Evolutionary conservation across 768 basidiomycete genomes (phyloP), one percentile per base, ranked within the genome.

Genomic region (Pleurotus sapidus): DNA sequence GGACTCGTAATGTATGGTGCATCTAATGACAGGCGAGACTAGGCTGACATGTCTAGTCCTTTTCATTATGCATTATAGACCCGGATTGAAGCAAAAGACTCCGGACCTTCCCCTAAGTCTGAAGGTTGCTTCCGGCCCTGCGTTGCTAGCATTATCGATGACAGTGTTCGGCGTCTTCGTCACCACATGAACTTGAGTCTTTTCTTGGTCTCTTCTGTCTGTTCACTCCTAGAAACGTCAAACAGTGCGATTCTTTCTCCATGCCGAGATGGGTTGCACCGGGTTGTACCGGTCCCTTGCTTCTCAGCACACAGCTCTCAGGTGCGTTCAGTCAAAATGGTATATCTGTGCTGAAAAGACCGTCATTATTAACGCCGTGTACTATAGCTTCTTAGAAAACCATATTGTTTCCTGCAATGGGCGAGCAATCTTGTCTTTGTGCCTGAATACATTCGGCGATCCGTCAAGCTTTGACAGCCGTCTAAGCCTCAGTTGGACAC

Each of bases 1-100:
- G 87, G 61, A 88, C 86, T 20, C 70, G 30, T 94, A 24, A 76
- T 85, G 23, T 86, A 86, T n/a, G 83, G 83, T 48, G 79, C 83
- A 57, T 70, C 79, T 30, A 72, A 75, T 58, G 67, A 68, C 15
- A 50, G 34, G 49, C 49, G 49, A 34, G 49, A 50, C 49, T 50
- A 50, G 46, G 30, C 30, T 34, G 30, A 34, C 30, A 34, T 34
- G 30, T 34, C 8, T 34, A 34, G 30, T 34, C 30, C 30, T 8
- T 34, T 34, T 34, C 9, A 34, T 34, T 34, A 34, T 34, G 30
- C 30, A 34, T 34, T 34, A 34, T 34, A 34, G 9, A 34, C 9
- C 30, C 30, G 30, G 30, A 34, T 34, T 34, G 30, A 34, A 34
- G 9, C 11, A 34, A 34, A 34, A 11, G 30, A 34, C 3, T 34